Base-by-base conservation (phyloP, 306 rosid genomes). In the Trifolium pratense region DNA sequence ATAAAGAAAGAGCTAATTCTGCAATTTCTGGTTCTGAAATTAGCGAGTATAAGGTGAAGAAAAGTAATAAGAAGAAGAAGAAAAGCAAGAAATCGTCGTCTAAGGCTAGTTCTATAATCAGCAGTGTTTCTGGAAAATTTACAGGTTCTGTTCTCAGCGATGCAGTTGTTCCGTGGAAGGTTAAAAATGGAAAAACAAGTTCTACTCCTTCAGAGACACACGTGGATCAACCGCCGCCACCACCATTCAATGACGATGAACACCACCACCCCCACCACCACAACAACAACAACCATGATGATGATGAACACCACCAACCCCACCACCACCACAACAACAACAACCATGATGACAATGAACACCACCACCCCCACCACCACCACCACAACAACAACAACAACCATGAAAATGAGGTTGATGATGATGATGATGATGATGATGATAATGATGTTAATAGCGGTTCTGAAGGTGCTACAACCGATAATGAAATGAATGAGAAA, bases 1-100 rank as follows among this genome's bases (percentile, higher is more conserved):
- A 71, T 15, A 67, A 21, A 4, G 84, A 76, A 1, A 83, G 59
- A 39, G 64, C 91, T 0, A 81, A 72, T 21, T 89, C 96, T 0
- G 9, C 20, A 42, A 39, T 85, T 6, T 81, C 84, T 2, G 84
- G 63, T 1, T 86, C 92, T 0, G 85, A 89, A 7, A 31, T 74
- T 0, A 62, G 69, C 32, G 5, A 29, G 0, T 9, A 58, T 5
- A 42, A 29, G 13, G 57, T 1, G 36, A 59, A 12, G 9, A 43
- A 66, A 0, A 32, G 17, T 0, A 59, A 62, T 0, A 20, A 29
- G 8, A 75, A 53, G 26, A 79, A 66, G 26, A 79, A 66, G 49
- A 66, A 68, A 73, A 12, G 23, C 2, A 52, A 70, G n/a, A 71
- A 20, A 36, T 10, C 29, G 0, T 32, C 74, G 2, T 82, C 89